Conservation (phyloP, 768 basidiomycete genomes). For the Russula virescens region DNA sequence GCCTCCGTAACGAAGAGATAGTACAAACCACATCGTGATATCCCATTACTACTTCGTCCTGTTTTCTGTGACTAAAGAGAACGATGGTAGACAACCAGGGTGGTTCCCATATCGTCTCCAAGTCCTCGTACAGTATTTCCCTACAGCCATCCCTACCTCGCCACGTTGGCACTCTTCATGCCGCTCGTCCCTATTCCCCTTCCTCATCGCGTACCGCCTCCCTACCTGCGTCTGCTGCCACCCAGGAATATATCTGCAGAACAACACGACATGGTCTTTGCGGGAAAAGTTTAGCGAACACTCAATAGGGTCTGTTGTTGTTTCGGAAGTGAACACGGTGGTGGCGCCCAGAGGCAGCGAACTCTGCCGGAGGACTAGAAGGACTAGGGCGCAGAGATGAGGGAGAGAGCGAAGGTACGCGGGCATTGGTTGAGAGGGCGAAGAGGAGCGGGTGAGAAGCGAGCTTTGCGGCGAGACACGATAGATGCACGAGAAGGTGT, state of each 20-base stretch:
- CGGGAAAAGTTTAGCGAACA: conserved; percentile 58
- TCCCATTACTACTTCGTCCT: too few species aligned
- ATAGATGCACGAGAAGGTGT: conserved; percentile 12
- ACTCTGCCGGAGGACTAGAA: conserved; percentile 34
- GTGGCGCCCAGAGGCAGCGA: conserved; percentile 51
- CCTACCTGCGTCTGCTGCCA: conserved; percentile 58
- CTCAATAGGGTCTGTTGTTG: conserved; percentile 29
- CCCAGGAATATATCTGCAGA: conserved; percentile 62
- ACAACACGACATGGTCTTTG: conserved; percentile 38
- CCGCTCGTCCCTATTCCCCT: conserved; percentile 27
- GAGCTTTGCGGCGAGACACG: conserved; percentile 16
- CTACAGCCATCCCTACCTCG: conserved; percentile 13
- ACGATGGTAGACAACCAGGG: too few species aligned
- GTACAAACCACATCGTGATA: too few species aligned
- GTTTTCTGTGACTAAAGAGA: too few species aligned
- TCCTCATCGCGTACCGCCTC: conserved; percentile 58
- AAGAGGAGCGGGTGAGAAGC: conserved; percentile 40
- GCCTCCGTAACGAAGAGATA: too few species aligned
- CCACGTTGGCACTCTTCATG: conserved; percentile 5
- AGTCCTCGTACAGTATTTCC: conserved; percentile 37
- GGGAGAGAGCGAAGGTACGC: conserved; percentile 32
- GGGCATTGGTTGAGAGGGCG: conserved; percentile 42
- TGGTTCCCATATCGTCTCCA: conserved; percentile 54
- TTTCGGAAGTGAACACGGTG: too few species aligned
- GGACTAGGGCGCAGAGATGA: conserved; percentile 25